Percentiles rank a stretch among this genome's conserved stretches.
Evolutionary conservation across 1,284 basidiomycete genomes (phyloP).

Genomic region (Veloboletus limbatus): DNA sequence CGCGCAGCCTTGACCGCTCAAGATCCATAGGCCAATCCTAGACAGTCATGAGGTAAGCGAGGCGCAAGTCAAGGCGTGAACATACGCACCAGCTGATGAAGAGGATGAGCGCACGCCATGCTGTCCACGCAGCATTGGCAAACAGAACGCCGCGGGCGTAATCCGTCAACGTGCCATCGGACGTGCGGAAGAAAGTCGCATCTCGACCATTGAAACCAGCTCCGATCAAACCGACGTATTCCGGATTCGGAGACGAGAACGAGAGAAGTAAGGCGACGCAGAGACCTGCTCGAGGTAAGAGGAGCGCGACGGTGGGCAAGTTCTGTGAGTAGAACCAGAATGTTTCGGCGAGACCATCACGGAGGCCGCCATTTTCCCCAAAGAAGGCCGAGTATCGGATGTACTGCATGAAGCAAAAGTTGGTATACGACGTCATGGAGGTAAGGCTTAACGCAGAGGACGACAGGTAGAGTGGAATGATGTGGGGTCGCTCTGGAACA

Average conservation of each 20-base stretch:
- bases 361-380: slow-evolving; percentile 50
- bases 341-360: slow-evolving; percentile 72
- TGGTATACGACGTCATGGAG: slow-evolving; percentile 72
- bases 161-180: slow-evolving; percentile 61
- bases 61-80: not conserved
- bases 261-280: slow-evolving; percentile 65
- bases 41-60: not conserved
- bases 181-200: slow-evolving; percentile 63
- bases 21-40: slow-evolving; percentile 72
- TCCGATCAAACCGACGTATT: slow-evolving; percentile 46
- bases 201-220: slow-evolving; percentile 55
- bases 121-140: slow-evolving; percentile 75
- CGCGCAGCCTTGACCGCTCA: slow-evolving; percentile 70
- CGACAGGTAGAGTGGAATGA: slow-evolving; percentile 80
- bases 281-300: slow-evolving; percentile 78
- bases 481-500: slow-evolving; percentile 67
- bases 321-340: slow-evolving; percentile 80
- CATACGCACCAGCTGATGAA: slow-evolving; percentile 56
- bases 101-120: slow-evolving; percentile 64
- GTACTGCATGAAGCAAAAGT: slow-evolving; percentile 80
- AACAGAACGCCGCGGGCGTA: slow-evolving; percentile 74
- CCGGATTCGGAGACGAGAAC: slow-evolving; percentile 53
- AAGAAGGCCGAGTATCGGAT: slow-evolving; percentile 67
- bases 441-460: slow-evolving; percentile 70
- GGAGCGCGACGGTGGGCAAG: slow-evolving; percentile 67